Evolutionary conservation across 2,329 filamentous ascomycete species (phyloP).

Genomic region (Penicillium rolfsii): DNA sequence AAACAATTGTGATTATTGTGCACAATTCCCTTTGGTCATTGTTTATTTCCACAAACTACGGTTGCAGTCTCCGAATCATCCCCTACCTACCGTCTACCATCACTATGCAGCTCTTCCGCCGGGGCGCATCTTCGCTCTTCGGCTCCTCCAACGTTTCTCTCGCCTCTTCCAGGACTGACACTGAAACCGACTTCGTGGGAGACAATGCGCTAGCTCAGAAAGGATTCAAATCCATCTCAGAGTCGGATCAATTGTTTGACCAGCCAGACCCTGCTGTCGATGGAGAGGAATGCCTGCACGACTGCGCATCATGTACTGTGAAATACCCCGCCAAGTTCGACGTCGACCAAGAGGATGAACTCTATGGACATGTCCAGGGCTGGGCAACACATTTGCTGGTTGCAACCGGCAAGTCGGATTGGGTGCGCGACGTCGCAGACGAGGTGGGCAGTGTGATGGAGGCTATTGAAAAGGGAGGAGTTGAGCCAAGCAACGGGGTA

Average conservation of each 20-base stretch:
- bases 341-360: constrained; percentile 73
- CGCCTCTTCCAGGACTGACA: constrained; percentile 26
- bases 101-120: constrained; percentile 43
- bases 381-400: constrained; percentile 91
- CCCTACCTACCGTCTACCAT: not conserved
- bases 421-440: constrained; percentile 85
- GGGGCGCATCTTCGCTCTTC: constrained; percentile 39
- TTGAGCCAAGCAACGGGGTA: constrained; percentile 50
- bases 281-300: constrained; percentile 84
- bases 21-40: not conserved
- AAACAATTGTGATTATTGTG: no score
- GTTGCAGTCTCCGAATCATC: not conserved
- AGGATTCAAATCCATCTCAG: constrained; percentile 54
- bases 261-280: constrained; percentile 75
- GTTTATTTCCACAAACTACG: not conserved
- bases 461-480: constrained; percentile 60
- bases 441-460: constrained; percentile 86
- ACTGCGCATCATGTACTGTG: constrained; percentile 80
- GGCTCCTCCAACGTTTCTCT: constrained; percentile 34
- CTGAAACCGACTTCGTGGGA: constrained; percentile 28
- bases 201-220: constrained; percentile 30
- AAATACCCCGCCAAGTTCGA: constrained; percentile 74
- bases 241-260: constrained; percentile 66
- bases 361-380: constrained; percentile 84
- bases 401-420: constrained; percentile 94